A percentile compares a stretch with the other conserved stretches of the same genome.
Conservation (phyloP, 2,329 filamentous ascomycete genomes). For the Cladosporium sp. region DNA sequence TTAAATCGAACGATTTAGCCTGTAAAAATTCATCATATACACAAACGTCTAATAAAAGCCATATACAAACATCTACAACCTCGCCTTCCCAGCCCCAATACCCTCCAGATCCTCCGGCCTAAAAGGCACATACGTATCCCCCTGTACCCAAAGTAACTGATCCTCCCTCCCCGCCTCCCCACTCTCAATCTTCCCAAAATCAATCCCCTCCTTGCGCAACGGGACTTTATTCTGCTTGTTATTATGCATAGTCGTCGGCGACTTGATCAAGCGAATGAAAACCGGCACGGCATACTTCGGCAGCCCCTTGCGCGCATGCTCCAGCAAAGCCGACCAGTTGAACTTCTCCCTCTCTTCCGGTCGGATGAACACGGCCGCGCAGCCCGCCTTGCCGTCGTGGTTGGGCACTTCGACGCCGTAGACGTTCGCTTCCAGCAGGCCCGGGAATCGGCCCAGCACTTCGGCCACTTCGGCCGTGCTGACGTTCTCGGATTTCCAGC, state of each 20-base stretch:
- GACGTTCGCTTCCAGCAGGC: conserved; percentile 45
- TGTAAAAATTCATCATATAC: no score
- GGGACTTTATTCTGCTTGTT: conserved; percentile 88
- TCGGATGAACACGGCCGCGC: conserved; percentile 57
- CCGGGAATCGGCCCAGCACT: conserved; percentile 41
- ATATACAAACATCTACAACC: conserved; percentile 6
- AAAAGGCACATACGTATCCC: conserved; percentile 56
- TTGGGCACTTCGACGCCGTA: conserved; percentile 46
- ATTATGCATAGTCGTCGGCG: conserved; percentile 61
- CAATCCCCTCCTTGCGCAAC: conserved; percentile 83
- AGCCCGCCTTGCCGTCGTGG: conserved; percentile 49
- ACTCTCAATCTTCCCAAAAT: conserved; percentile 66
- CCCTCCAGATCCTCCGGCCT: conserved; percentile 42
- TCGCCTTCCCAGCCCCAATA: conserved; percentile 10
- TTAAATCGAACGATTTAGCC: no score
- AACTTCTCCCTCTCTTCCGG: conserved; percentile 47
- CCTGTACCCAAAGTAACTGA: conserved; percentile 49
- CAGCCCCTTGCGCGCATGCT: conserved; percentile 55
- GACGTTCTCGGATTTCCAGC: conserved; percentile 50
- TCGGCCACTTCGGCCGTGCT: conserved; percentile 46
- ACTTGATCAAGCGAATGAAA: conserved; percentile 62
- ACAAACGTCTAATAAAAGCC: no score
- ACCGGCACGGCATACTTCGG: conserved; percentile 73
- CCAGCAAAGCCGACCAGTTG: conserved; percentile 57
- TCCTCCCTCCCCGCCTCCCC: conserved; percentile 42